Conservation (phyloP, 129 eudicot genomes). For the Arctium lappa region DNA sequence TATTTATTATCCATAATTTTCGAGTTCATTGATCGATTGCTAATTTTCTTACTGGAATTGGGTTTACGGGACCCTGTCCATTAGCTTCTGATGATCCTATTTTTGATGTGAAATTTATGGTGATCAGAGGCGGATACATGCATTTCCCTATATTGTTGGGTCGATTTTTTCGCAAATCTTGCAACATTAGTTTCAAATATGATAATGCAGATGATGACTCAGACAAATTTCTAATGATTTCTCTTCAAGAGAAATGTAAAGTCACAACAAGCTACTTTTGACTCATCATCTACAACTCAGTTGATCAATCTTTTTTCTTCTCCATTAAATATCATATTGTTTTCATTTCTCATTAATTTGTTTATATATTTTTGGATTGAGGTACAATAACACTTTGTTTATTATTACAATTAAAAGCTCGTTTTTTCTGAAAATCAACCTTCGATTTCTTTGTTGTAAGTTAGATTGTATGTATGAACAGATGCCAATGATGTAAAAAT, state of each 20-base stretch:
- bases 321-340: neutral
- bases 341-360: too few species aligned
- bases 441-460: too few species aligned
- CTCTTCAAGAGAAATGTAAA: neutral
- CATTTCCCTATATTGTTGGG: neutral
- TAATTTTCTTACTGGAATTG: neutral
- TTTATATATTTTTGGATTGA: too few species aligned
- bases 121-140: neutral
- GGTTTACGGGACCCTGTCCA: neutral
- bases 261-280: constrained; percentile 12
- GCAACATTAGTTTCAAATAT: neutral
- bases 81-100: neutral
- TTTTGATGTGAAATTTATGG: neutral
- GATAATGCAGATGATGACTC: neutral
- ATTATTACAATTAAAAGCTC: too few species aligned
- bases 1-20: too few species aligned
- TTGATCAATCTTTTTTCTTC: neutral
- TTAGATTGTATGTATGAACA: neutral
- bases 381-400: too few species aligned
- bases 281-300: neutral
- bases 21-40: neutral
- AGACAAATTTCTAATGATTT: neutral
- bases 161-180: neutral
- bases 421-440: too few species aligned
- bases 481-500: neutral